Conservation (phyloP, 805 yeast species). For the Dipodascus geniculatus region DNA sequence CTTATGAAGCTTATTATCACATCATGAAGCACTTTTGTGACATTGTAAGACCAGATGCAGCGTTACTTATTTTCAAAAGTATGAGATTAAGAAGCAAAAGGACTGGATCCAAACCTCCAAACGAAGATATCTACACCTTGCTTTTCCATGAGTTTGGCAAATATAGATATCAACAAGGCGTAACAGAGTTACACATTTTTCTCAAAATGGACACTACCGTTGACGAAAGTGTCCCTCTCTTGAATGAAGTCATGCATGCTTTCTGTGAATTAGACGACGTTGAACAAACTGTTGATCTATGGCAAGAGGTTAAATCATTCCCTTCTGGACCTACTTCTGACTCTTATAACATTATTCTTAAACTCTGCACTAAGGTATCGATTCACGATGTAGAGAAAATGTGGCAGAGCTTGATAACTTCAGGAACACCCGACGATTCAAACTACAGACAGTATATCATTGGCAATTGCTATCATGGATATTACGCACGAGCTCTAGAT, state of each 20-base stretch:
- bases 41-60: slow-evolving; percentile 45
- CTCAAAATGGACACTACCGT: slow-evolving; percentile 51
- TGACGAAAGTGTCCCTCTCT: slow-evolving; percentile 42
- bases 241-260: slow-evolving; percentile 55
- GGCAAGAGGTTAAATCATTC: slow-evolving; percentile 44
- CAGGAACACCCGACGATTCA: slow-evolving; percentile 37
- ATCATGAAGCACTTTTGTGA: slow-evolving; percentile 44
- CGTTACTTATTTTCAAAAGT: slow-evolving; percentile 49
- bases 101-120: slow-evolving; percentile 40
- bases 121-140: slow-evolving; percentile 44
- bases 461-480: slow-evolving; percentile 60
- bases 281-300: slow-evolving; percentile 44
- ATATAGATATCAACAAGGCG: slow-evolving; percentile 49
- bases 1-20: slow-evolving; percentile 47
- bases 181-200: slow-evolving; percentile 48
- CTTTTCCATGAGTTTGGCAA: slow-evolving; percentile 52
- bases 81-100: slow-evolving; percentile 44
- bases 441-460: slow-evolving; percentile 50
- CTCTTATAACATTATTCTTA: slow-evolving; percentile 55
- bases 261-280: slow-evolving; percentile 46
- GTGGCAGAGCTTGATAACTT: slow-evolving; percentile 45
- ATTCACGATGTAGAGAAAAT: slow-evolving; percentile 45
- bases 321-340: slow-evolving; percentile 45
- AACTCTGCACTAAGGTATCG: slow-evolving; percentile 43
- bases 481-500: slow-evolving; percentile 42